Base-by-base conservation (phyloP, 257 asterid genomes). In the Nicotiana benthamiana region DNA sequence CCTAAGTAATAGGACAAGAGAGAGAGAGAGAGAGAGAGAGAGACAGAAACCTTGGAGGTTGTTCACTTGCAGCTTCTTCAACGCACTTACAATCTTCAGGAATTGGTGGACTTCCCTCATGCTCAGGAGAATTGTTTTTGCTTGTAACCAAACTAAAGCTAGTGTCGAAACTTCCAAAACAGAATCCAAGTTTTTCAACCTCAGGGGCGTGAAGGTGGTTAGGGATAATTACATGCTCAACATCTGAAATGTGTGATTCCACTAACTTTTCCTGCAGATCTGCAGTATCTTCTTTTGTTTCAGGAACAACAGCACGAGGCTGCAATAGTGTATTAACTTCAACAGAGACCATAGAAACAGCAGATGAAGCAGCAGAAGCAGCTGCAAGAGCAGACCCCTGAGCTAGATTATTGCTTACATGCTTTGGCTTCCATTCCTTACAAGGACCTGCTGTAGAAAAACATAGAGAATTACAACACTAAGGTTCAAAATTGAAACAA, bases 371-470 rank as follows among this genome's bases (percentile, higher is more conserved):
- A 88, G 84, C 86, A 62, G 86, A 79, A 60, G 79, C 75, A 81
- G 87, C 82, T 87, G 85, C 86, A 68, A 84, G 79, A 66, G 80
- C 70, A 48, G 83, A 82, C 80, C 84, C 91, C 77, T 85, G 91
- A 84, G 86, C 77, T 56, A 65, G 81, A 83, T 77, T 84, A 88
- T 90, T 81, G 86, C 84, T 89, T 9, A 89, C 46, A 79, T 97
- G 83, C 87, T 92, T 93, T 64, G 98, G 98, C 84, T 95, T 93
- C 98, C 98, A 93, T 89, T 92, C 98, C 87, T 90, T 93, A 75
- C 80, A 87, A 86, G 91, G 90, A 81, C 91, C 93, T 75, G 83
- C 92, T 90, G 88, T 72, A 77, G 54, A 24, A 86, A 84, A 82
- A 79, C 26, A 89, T 43, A 83, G n/a, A 15, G 61, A 46, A 61